A percentile compares a stretch with the other conserved stretches of the same genome.
phyloP scores from a whole-genome alignment of 176 grass and related monocot species.

The Cymbopogon citratus region DNA sequence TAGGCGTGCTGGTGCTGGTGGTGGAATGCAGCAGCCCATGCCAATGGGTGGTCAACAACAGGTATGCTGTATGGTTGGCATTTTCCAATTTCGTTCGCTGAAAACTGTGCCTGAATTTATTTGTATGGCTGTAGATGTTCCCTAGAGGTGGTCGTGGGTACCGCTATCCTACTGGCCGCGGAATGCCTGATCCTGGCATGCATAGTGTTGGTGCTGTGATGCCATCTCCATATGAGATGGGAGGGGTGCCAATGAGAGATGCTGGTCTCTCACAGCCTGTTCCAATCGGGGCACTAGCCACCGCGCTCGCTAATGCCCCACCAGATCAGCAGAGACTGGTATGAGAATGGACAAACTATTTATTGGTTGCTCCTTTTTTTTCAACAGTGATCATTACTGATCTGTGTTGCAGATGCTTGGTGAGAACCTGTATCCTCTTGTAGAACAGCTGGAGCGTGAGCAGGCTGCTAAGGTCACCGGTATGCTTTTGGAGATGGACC shows the following conservation, averaged over 20 bases:
- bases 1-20: constrained; percentile 48
- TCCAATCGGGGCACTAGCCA: constrained; percentile 64
- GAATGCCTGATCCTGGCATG: constrained; percentile 52
- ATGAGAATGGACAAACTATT: neutral
- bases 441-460: constrained; percentile 82
- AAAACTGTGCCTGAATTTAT: neutral
- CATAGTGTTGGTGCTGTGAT: constrained; percentile 48
- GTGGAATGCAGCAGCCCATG: constrained; percentile 56
- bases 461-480: constrained; percentile 88
- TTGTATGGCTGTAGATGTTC: constrained; percentile 51
- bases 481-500: constrained; percentile 99
- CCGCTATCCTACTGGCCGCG: constrained; percentile 47
- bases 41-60: constrained; percentile 54
- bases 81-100: neutral
- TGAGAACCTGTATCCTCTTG: constrained; percentile 90
- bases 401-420: constrained; percentile 67
- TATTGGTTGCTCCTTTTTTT: neutral
- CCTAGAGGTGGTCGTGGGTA: constrained; percentile 58
- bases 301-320: constrained; percentile 73
- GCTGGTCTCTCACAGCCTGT: constrained; percentile 40
- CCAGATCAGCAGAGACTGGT: constrained; percentile 84
- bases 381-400: neutral
- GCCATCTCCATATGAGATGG: constrained; percentile 59
- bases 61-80: constrained; percentile 11
- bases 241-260: constrained; percentile 53